These are phyloP conservation scores for Peronospora tabacina DNA, from an alignment of 352 stramenopile genomes.

Conservation along the genomic window DNA sequence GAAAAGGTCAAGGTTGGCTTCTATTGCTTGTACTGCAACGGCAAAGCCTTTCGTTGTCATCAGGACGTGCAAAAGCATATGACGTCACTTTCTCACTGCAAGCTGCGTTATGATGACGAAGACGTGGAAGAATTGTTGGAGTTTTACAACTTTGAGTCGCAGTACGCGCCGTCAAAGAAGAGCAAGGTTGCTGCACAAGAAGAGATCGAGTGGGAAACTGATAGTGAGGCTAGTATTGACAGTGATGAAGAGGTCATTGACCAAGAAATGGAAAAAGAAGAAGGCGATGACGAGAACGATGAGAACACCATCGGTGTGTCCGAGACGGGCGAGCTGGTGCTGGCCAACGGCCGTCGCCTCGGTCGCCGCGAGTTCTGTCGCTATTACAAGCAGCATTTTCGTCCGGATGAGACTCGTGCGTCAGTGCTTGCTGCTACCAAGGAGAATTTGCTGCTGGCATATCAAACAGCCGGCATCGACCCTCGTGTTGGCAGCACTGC, in stretches of 20 bases:
- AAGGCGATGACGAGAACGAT: constrained; percentile 42
- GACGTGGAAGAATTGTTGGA: constrained; percentile 86
- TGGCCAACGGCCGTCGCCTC: constrained; percentile 74
- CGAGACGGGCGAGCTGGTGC: constrained; percentile 84
- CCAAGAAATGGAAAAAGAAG: constrained; percentile 32
- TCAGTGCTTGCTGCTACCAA: constrained; percentile 75
- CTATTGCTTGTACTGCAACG: constrained; percentile 93
- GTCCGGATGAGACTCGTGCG: constrained; percentile 62
- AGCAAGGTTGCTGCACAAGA: constrained; percentile 28
- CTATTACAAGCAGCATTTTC: constrained; percentile 89
- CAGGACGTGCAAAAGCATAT: constrained; percentile 94
- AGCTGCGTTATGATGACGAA: constrained; percentile 87
- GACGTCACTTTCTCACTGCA: constrained; percentile 87
- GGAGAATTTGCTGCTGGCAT: constrained; percentile 66
- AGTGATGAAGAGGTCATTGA: constrained; percentile 72
- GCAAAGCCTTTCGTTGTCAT: constrained; percentile 83
- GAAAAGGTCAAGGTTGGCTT: constrained; percentile 95
- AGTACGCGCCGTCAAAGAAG: constrained; percentile 49
- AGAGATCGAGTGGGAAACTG: constrained; percentile 68
- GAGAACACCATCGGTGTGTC: constrained; percentile 65
- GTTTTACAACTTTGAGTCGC: constrained; percentile 88
- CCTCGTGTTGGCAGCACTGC: constrained; percentile 45
- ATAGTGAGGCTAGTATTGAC: constrained; percentile 70
- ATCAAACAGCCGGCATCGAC: constrained; percentile 65
- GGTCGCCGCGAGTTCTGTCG: constrained; percentile 84